These are phyloP conservation scores for Pugionium cornutum DNA, from an alignment of 345 rosid species.

Conservation along the genomic window DNA sequence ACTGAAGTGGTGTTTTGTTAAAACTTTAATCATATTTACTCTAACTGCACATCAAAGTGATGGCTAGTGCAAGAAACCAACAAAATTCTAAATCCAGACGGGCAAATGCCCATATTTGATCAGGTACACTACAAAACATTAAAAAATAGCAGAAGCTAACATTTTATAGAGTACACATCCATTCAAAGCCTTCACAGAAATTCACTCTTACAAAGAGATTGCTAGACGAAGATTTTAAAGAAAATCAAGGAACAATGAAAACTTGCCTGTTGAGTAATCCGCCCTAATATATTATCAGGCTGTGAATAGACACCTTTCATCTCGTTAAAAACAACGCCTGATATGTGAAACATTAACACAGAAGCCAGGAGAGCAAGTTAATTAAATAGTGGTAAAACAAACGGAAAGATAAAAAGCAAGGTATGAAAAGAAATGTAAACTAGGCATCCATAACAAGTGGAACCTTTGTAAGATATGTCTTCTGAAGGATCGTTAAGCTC, in stretches of 20 bases:
- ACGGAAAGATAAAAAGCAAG: neutral
- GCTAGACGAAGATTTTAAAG: too few species aligned
- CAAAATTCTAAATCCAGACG: neutral
- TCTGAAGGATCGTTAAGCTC: conserved; percentile 88
- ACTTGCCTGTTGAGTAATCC: conserved; percentile 77
- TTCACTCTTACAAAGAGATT: neutral
- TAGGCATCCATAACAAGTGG: neutral
- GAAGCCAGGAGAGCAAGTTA: conserved; percentile 1
- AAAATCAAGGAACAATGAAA: neutral
- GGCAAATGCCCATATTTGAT: conserved; percentile 17
- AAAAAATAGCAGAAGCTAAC: conserved; percentile 2
- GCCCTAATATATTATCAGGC: conserved; percentile 90
- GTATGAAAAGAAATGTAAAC: conserved; percentile 8
- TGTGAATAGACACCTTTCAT: conserved; percentile 99
- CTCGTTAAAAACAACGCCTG: conserved; percentile 98
- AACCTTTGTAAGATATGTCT: conserved; percentile 91
- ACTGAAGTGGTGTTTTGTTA: neutral
- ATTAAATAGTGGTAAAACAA: too few species aligned
- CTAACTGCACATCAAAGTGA: neutral
- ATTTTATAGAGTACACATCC: conserved; percentile 9
- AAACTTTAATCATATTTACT: neutral
- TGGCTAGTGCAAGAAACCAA: neutral
- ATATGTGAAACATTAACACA: conserved; percentile 26
- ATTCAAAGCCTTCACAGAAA: neutral
- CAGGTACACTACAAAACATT: conserved; percentile 4